Conservation (phyloP, 1,139 yeast species). For the Debaryomyces sp. region DNA sequence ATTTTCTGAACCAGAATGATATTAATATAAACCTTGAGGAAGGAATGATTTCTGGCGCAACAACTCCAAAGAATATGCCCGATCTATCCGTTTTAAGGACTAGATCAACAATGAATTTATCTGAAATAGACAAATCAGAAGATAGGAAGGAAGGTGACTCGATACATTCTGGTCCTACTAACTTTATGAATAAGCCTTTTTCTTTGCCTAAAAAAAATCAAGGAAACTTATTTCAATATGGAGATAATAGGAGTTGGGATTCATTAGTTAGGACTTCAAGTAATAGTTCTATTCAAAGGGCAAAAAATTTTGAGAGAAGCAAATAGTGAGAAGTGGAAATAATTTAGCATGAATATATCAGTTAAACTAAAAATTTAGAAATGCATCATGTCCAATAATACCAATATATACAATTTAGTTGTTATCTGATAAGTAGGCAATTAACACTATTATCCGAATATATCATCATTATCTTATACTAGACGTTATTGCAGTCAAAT, state of each 20-base stretch:
- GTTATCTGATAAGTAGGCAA: background rate
- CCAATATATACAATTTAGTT: background rate
- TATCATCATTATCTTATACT: background rate
- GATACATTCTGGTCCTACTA: slow-evolving; percentile 19
- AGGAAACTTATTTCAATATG: slow-evolving; percentile 12
- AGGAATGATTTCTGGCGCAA: slow-evolving; percentile 25
- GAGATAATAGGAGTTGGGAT: slow-evolving; percentile 34
- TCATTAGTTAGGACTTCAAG: slow-evolving; percentile 28
- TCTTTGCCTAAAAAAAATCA: slow-evolving; percentile 30
- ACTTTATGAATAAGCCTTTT: slow-evolving; percentile 41
- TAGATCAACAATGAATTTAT: slow-evolving; percentile 40
- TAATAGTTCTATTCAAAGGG: slow-evolving; percentile 19
- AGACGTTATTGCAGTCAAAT: background rate
- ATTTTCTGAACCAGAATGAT: slow-evolving; percentile 19
- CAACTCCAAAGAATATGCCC: slow-evolving; percentile 20
- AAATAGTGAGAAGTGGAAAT: background rate
- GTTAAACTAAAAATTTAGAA: background rate
- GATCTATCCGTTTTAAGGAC: slow-evolving; percentile 40
- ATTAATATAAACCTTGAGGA: slow-evolving; percentile 34
- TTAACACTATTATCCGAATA: background rate
- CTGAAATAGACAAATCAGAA: slow-evolving; percentile 19
- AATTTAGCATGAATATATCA: background rate
- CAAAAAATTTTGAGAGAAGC: slow-evolving; percentile 10
- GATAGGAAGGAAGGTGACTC: slow-evolving; percentile 13
- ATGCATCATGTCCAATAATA: background rate